phyloP scores from a whole-genome alignment of 495 filamentous ascomycete genomes.

The Aspergillus panamensis region DNA sequence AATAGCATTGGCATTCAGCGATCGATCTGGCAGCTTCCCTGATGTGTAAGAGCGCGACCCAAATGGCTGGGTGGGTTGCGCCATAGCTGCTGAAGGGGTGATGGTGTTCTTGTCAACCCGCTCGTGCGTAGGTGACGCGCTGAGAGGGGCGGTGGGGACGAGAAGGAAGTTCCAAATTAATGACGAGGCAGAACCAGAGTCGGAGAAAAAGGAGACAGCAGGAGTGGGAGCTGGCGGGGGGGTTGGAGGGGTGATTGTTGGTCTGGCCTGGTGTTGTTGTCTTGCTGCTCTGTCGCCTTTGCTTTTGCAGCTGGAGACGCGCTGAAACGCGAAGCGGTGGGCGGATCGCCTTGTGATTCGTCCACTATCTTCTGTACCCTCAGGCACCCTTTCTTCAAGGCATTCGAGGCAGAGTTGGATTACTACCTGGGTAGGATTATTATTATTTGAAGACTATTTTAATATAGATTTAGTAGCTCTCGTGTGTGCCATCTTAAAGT shows the following conservation, averaged over 20 bases:
- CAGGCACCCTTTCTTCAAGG: neutral
- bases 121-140: neutral
- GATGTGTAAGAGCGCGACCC: conserved; percentile 47
- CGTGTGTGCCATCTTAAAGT: no score
- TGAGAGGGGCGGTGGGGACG: neutral
- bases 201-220: neutral
- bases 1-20: conserved; percentile 38
- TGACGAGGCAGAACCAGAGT: neutral
- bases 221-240: neutral
- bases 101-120: neutral
- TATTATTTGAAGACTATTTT: neutral
- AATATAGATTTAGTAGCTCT: neutral
- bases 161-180: neutral
- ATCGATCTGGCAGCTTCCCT: conserved; percentile 50
- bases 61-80: conserved; percentile 45
- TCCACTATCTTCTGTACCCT: conserved; percentile 5
- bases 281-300: neutral
- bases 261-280: conserved; percentile 3
- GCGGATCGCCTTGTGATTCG: conserved; percentile 8
- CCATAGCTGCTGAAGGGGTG: conserved; percentile 24
- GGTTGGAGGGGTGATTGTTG: conserved; percentile 1
- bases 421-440: neutral
- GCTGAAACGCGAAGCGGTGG: conserved; percentile 18
- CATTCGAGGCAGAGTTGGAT: no score
- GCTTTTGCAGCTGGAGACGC: conserved; percentile 10